phyloP scores from a whole-genome alignment of 495 filamentous ascomycete species.

The Aspergillus sclerotiicarbonarius region DNA sequence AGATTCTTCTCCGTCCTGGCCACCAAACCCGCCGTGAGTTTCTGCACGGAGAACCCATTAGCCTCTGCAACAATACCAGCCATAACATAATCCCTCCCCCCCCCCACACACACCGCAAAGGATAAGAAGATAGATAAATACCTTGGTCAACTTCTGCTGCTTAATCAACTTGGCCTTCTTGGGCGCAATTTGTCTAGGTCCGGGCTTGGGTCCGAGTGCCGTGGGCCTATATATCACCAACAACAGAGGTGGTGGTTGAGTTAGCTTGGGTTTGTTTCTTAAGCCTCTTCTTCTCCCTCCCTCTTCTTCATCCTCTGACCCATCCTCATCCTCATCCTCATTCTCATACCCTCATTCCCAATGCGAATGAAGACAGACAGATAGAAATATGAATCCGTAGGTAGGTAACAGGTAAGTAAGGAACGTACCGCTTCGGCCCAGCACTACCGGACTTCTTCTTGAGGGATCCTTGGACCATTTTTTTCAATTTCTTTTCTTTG shows the following conservation, averaged over 20 bases:
- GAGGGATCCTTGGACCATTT: slow-evolving; percentile 40
- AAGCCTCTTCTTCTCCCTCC: too few relatives aligned
- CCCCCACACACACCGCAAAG: not conserved
- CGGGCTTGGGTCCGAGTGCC: slow-evolving; percentile 48
- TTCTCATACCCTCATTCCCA: too few relatives aligned
- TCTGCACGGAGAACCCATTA: slow-evolving; percentile 30
- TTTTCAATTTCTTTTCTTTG: slow-evolving; percentile 8
- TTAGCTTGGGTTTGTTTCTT: not conserved
- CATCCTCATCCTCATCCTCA: too few relatives aligned
- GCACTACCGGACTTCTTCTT: slow-evolving; percentile 36
- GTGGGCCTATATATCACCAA: slow-evolving; percentile 15
- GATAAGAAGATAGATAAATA: slow-evolving; percentile 24
- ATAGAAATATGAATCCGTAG: too few relatives aligned
- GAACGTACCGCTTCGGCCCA: slow-evolving; percentile 34
- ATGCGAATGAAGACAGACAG: too few relatives aligned
- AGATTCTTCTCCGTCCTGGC: slow-evolving; percentile 64
- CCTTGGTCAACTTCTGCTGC: slow-evolving; percentile 62
- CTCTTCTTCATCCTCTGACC: too few relatives aligned
- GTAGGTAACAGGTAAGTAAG: not conserved
- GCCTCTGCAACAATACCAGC: not conserved
- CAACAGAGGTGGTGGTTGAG: not conserved
- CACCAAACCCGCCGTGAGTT: slow-evolving; percentile 62
- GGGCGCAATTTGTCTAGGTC: slow-evolving; percentile 62
- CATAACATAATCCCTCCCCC: not conserved
- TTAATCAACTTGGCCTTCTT: slow-evolving; percentile 62